These are phyloP conservation scores for Russula sp. DNA, from an alignment of 768 basidiomycete genomes.

Conservation along the genomic window DNA sequence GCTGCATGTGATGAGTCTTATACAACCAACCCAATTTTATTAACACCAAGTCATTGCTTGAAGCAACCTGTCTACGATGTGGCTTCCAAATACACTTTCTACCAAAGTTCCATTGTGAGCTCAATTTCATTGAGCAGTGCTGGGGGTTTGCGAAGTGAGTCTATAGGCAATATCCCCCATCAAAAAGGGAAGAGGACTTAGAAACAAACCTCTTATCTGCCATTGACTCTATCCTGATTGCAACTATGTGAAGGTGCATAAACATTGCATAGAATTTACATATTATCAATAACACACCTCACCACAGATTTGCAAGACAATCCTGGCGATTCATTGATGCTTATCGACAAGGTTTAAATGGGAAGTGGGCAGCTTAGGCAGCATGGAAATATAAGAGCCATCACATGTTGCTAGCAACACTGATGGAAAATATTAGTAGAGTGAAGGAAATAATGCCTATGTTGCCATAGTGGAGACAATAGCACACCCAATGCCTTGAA, in stretches of 20 bases:
- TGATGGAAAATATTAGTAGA: too few relatives aligned
- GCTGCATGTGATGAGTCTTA: too few relatives aligned
- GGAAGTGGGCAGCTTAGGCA: not conserved
- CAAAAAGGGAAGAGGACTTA: not conserved
- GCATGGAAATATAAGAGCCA: not conserved
- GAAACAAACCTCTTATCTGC: not conserved
- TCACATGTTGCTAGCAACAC: too few relatives aligned
- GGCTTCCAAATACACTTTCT: constrained; percentile 14
- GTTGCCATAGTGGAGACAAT: too few relatives aligned
- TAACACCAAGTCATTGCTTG: too few relatives aligned
- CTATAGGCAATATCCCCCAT: not conserved
- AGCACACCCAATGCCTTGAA: too few relatives aligned
- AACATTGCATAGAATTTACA: too few relatives aligned
- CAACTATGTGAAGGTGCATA: not conserved
- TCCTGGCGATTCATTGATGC: not conserved
- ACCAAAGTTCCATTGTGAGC: constrained; percentile 24
- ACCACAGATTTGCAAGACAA: not conserved
- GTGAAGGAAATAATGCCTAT: too few relatives aligned
- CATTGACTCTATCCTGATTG: not conserved
- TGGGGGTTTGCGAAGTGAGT: not conserved
- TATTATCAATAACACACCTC: too few relatives aligned
- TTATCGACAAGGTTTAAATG: not conserved
- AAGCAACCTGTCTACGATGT: too few relatives aligned
- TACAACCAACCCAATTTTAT: too few relatives aligned
- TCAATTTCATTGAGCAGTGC: constrained; percentile 12